These are phyloP conservation scores for Cochliopodium minus DNA, from an alignment of 208 protist genomes.

Conservation along the genomic window DNA sequence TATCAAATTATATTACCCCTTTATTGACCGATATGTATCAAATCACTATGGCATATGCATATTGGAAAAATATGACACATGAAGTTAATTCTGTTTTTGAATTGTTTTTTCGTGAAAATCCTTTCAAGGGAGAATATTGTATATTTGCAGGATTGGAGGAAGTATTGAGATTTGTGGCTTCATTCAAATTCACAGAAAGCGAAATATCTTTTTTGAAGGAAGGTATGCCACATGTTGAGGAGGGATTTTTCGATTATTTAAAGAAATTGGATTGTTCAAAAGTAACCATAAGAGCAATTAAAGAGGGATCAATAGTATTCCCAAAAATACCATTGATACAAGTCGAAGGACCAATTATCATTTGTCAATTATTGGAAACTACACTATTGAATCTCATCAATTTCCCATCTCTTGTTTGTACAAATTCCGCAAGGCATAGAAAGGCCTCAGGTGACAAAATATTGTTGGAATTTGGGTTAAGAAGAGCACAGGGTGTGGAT, in stretches of 20 bases:
- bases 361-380: conserved; percentile 56
- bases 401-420: conserved; percentile 45
- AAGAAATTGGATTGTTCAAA: conserved; percentile 15
- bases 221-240: conserved; percentile 7
- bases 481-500: conserved; percentile 58
- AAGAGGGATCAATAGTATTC: conserved; percentile 44
- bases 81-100: conserved; percentile 46
- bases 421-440: conserved; percentile 50
- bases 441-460: conserved; percentile 24
- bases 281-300: conserved; percentile 33
- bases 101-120: conserved; percentile 60
- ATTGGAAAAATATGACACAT: conserved; percentile 35
- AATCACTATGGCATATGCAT: conserved; percentile 43
- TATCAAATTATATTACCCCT: too few relatives aligned
- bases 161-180: conserved; percentile 24
- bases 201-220: conserved; percentile 16
- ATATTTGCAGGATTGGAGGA: conserved; percentile 52
- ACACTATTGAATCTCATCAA: conserved; percentile 45
- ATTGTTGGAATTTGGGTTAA: conserved; percentile 69
- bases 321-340: conserved; percentile 45
- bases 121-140: conserved; percentile 55
- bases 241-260: conserved; percentile 30
- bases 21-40: conserved; percentile 44
- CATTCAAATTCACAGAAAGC: conserved; percentile 19
- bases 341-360: conserved; percentile 46